Conservation (phyloP, 495 filamentous ascomycete genomes). For the Aspergillus sclerotiicarbonarius region DNA sequence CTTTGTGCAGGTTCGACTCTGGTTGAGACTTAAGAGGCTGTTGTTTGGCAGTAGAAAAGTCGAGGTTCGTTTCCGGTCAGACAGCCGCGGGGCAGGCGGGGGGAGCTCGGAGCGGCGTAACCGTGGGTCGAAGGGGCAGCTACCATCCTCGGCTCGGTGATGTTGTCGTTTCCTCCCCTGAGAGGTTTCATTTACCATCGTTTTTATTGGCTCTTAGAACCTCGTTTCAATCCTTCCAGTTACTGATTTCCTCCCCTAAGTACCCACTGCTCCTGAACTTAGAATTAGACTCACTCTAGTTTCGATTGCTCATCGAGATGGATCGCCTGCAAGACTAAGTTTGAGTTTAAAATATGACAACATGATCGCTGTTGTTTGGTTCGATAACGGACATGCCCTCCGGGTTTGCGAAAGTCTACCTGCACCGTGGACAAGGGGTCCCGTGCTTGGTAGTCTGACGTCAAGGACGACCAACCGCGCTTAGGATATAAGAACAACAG, state of each 20-base stretch:
- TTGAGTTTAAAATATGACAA: not conserved
- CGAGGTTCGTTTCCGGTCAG: not conserved
- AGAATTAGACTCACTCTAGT: not conserved
- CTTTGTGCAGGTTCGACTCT: too few species aligned
- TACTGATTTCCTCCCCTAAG: not conserved
- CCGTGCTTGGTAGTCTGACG: not conserved
- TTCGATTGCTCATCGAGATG: not conserved
- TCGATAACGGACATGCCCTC: not conserved
- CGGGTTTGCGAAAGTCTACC: not conserved
- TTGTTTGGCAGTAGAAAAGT: not conserved
- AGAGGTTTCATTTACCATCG: not conserved
- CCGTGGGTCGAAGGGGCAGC: slow-evolving; percentile 8
- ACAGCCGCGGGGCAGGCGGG: slow-evolving; percentile 24
- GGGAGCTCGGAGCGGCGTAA: slow-evolving; percentile 16
- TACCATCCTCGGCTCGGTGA: not conserved
- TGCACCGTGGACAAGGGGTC: not conserved
- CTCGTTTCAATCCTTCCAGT: not conserved
- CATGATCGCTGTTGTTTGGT: not conserved
- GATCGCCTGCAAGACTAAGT: not conserved
- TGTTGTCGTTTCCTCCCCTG: not conserved
- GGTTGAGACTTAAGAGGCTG: too few species aligned
- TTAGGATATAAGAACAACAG: not conserved
- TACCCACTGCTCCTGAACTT: not conserved
- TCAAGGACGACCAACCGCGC: slow-evolving; percentile 1
- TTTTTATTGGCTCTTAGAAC: not conserved